These are phyloP conservation scores for Royoungia palumana DNA, from an alignment of 768 basidiomycete species.

Conservation along the genomic window DNA sequence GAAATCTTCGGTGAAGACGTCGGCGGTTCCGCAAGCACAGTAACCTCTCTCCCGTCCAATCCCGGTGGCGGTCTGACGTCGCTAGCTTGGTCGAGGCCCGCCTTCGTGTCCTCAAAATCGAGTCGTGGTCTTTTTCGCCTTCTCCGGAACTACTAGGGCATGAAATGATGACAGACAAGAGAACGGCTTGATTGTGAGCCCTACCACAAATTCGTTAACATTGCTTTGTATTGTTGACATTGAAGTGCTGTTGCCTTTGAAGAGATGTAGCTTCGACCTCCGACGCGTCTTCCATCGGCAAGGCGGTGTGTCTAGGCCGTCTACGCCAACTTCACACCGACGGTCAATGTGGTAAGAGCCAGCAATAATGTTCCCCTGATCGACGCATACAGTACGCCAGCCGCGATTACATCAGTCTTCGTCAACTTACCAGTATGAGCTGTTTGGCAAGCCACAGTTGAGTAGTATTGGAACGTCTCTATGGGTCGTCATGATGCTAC, in stretches of 20 bases:
- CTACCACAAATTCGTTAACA: conserved; percentile 25
- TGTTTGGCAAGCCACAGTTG: too few relatives aligned
- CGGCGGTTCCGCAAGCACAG: conserved; percentile 8
- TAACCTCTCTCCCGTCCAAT: conserved; percentile 21
- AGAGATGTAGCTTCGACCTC: too few relatives aligned
- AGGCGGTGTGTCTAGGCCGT: too few relatives aligned
- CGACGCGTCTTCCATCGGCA: background rate
- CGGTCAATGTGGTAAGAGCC: too few relatives aligned
- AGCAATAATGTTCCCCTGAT: too few relatives aligned
- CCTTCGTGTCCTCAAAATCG: background rate
- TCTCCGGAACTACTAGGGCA: conserved; percentile 22
- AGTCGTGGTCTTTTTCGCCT: conserved; percentile 22
- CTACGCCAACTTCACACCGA: background rate
- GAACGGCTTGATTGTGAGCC: background rate
- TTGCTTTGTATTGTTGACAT: conserved; percentile 5
- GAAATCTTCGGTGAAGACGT: background rate
- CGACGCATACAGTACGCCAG: too few relatives aligned
- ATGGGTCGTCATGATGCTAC: too few relatives aligned
- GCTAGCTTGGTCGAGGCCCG: background rate
- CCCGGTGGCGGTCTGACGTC: background rate
- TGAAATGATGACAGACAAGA: background rate
- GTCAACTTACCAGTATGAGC: too few relatives aligned
- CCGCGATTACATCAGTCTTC: too few relatives aligned
- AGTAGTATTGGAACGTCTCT: too few relatives aligned
- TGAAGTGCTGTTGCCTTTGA: background rate